Evolutionary conservation across 768 basidiomycete species (phyloP).

Genomic region (Goffeauzyma gilvescens): DNA sequence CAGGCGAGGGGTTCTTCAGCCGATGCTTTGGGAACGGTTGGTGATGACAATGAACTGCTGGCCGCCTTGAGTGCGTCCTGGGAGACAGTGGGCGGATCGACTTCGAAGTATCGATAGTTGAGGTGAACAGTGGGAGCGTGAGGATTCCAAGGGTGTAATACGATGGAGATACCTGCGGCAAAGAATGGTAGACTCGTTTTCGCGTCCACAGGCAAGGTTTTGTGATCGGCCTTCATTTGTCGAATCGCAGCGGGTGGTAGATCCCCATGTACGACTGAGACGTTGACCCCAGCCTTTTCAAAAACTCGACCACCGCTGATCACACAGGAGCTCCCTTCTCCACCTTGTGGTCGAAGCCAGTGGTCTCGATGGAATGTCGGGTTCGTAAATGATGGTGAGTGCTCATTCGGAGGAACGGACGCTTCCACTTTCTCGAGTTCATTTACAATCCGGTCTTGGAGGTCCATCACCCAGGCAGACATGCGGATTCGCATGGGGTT

Average conservation of each 20-base stretch:
- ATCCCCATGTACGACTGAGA: slow-evolving; percentile 70
- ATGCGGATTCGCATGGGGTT: slow-evolving; percentile 56
- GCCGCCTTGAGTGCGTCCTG: slow-evolving; percentile 32
- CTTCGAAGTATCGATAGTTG: slow-evolving; percentile 95
- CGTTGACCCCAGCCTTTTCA: slow-evolving; percentile 92
- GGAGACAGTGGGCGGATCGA: slow-evolving; percentile 38
- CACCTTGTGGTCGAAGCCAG: slow-evolving; percentile 40
- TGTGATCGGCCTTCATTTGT: slow-evolving; percentile 89
- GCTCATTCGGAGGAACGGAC: slow-evolving; percentile 35
- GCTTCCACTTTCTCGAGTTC: slow-evolving; percentile 65
- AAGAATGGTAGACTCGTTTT: slow-evolving; percentile 67
- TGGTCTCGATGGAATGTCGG: slow-evolving; percentile 56
- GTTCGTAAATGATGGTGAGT: slow-evolving; percentile 8
- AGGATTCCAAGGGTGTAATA: slow-evolving; percentile 85
- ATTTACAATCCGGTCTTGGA: slow-evolving; percentile 62
- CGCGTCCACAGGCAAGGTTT: slow-evolving; percentile 34
- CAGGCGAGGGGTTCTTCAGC: slow-evolving; percentile 64
- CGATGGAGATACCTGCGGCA: slow-evolving; percentile 75
- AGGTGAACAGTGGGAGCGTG: slow-evolving; percentile 83
- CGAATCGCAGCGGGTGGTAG: slow-evolving; percentile 76
- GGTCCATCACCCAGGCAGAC: slow-evolving; percentile 50
- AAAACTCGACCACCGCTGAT: slow-evolving; percentile 46
- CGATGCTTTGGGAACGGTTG: too few relatives aligned
- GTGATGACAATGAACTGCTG: too few relatives aligned
- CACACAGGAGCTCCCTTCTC: slow-evolving; percentile 63